phyloP scores from a whole-genome alignment of 2,329 filamentous ascomycete species.

The Colletotrichum chlorophyti region DNA sequence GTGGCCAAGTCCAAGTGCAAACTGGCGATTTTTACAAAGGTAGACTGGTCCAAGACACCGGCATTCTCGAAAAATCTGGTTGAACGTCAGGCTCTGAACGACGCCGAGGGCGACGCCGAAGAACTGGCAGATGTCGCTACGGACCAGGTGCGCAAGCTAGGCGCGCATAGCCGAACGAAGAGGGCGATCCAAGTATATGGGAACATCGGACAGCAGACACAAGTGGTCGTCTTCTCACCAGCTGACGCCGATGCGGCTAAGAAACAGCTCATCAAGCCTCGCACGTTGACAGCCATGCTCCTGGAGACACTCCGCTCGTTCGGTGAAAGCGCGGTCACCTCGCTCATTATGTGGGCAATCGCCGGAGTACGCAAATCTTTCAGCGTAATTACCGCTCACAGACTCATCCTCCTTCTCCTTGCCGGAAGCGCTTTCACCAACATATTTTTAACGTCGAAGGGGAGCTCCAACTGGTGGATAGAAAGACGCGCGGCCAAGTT shows the following conservation, averaged over 20 bases:
- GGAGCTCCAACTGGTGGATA: slow-evolving; percentile 81
- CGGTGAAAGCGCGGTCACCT: slow-evolving; percentile 75
- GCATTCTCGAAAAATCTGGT: slow-evolving; percentile 66
- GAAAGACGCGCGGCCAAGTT: slow-evolving; percentile 82
- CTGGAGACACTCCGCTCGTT: slow-evolving; percentile 77
- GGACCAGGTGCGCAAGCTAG: slow-evolving; percentile 78
- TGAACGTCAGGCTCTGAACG: slow-evolving; percentile 76
- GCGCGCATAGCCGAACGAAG: slow-evolving; percentile 76
- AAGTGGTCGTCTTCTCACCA: slow-evolving; percentile 67
- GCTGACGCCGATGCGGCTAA: slow-evolving; percentile 51
- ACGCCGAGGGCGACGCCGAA: slow-evolving; percentile 74
- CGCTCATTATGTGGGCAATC: slow-evolving; percentile 79
- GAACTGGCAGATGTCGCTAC: slow-evolving; percentile 78
- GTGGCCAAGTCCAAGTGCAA: slow-evolving; percentile 92
- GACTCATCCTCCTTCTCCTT: slow-evolving; percentile 74
- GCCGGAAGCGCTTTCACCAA: slow-evolving; percentile 75
- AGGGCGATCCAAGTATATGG: slow-evolving; percentile 83
- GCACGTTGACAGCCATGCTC: slow-evolving; percentile 72
- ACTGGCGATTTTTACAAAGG: slow-evolving; percentile 83
- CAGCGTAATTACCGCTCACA: slow-evolving; percentile 74
- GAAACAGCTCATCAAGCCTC: slow-evolving; percentile 66
- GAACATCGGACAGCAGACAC: slow-evolving; percentile 72
- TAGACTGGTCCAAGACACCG: slow-evolving; percentile 82
- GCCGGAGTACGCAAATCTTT: slow-evolving; percentile 70
- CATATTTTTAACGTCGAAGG: slow-evolving; percentile 74